Evolutionary conservation across 2,329 filamentous ascomycete species (phyloP), one percentile per base, ranked within the genome.

Genomic region (Penicillium sp.): DNA sequence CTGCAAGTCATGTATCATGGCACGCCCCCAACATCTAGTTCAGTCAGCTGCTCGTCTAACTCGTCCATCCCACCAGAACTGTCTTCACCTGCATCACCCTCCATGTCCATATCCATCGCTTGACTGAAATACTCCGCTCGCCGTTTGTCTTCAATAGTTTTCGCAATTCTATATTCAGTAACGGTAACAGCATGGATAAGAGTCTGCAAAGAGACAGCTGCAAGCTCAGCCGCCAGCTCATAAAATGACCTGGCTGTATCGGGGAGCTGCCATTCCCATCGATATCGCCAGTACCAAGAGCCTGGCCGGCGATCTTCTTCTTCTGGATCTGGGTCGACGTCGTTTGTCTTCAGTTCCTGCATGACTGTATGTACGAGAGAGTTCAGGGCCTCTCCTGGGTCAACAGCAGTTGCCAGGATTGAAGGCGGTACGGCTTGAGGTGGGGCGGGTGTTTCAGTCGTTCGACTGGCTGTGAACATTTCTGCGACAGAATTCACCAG

Each of bases 121-220:
- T 69, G 42, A 73, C 70, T 49, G 22, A 57, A 57, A 42, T 72
- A 68, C 37, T 75, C 72, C 8, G 70, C 68, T 37, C 75, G 73
- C 50, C 75, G 75, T 65, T 70, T 69, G 44, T 74, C 72, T 51
- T 73, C 78, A 60, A 75, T 69, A 71, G 75, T 78, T 56, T 70
- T 73, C 53, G 78, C 72, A 59, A 85, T 70, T 62, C 71, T 80
- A 58, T 72, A 64, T 69, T 89, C 86, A 0, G 81, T 78, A 38
- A 79, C 75, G 50, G 78, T 80, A 0, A 88, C 84, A 17, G 81
- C 83, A 59, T 74, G 76, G 15, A 86, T 70, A 47, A 88, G 74
- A 38, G 80, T 82, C 28, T 81, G 74, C 50, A 87, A 63, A 12
- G 81, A 81, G 37, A 86, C 67, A 7, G 83, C 86, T 7, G 80